Base-by-base conservation (phyloP, 345 rosid genomes). In the Syzygium oleosum region DNA sequence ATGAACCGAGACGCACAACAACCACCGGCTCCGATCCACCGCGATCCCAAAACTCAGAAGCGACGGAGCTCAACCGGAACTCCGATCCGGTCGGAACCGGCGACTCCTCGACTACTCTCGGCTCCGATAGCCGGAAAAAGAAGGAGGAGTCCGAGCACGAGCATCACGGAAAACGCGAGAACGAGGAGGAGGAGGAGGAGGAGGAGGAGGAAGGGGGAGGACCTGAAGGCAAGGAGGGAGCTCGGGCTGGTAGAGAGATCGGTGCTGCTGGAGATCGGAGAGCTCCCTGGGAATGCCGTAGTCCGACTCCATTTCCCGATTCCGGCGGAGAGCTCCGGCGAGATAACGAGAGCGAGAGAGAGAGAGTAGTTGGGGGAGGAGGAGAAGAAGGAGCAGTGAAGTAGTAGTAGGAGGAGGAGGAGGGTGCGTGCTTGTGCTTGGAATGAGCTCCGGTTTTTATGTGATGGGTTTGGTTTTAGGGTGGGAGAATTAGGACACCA, bases 221-320 rank as follows among this genome's bases (percentile, higher is more conserved):
- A 95, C 99, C 99, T 97, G 97, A n/a, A 97, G 99, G 85, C 99
- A 97, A 61, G 99, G 99, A 93, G 99, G 99, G 88, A 97, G 94
- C 51, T 91, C 93, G 6, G 99, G 98, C 3, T 92, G 96, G 92
- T 96, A 95, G 54, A 90, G 94, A 86, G 99, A 95, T 84, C 99
- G 95, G 89, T 90, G 94, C 86, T 95, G 93, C 88, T 97, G 99
- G 87, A 97, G 99, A 31, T 92, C 94, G 86, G 99, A 98, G 90
- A 98, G 99, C 89, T 96, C 97, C 89, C 98, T 90, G 90, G 98
- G 95, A 90, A 95, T 93, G 90, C 98, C 99, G 90, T 90, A 98
- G 94, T 98, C 99, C 52, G 99, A 98, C 87, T 98, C 98, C 99
- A 98, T 98, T 25, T 54, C 63, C 54, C 61, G 58, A 38, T 53